A percentile compares a stretch with the other conserved stretches of the same genome.
Conservation (phyloP, 768 basidiomycete genomes). For the Mycena chlorophos region DNA sequence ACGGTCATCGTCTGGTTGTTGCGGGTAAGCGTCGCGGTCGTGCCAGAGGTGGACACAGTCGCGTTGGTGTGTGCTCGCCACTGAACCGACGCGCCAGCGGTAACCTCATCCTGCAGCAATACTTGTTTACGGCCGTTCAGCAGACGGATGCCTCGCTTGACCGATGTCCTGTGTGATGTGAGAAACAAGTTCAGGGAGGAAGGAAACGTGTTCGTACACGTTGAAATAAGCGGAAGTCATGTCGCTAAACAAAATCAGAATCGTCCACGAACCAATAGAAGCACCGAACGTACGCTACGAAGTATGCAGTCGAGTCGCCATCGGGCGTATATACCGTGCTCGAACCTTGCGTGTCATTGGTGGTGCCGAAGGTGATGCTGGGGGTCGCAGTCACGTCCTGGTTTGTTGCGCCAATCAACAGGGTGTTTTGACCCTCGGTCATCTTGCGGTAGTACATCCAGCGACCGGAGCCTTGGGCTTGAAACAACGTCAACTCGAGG, state of each 20-base stretch:
- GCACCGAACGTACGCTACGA: constrained; percentile 42
- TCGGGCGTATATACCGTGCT: constrained; percentile 75
- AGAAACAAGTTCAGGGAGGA: constrained; percentile 13
- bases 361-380: constrained; percentile 49
- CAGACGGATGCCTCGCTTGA: constrained; percentile 81
- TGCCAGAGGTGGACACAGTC: constrained; percentile 57
- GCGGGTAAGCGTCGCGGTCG: constrained; percentile 73
- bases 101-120: constrained; percentile 91
- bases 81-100: constrained; percentile 54
- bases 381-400: constrained; percentile 77
- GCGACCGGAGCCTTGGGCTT: constrained; percentile 59
- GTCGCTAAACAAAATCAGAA: constrained; percentile 35
- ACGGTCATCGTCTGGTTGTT: constrained; percentile 68
- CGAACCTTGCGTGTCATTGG: constrained; percentile 72
- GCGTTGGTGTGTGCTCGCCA: constrained; percentile 99
- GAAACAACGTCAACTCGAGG: neutral
- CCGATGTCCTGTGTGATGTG: constrained; percentile 50
- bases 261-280: neutral
- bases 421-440: constrained; percentile 96
- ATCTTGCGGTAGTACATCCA: constrained; percentile 96
- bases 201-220: constrained; percentile 54
- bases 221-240: constrained; percentile 74
- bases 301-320: constrained; percentile 74
- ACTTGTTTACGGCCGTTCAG: constrained; percentile 86
- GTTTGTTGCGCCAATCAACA: constrained; percentile 73